phyloP scores from a whole-genome alignment of 140 eudicot species.

The Oenanthe javanica region DNA sequence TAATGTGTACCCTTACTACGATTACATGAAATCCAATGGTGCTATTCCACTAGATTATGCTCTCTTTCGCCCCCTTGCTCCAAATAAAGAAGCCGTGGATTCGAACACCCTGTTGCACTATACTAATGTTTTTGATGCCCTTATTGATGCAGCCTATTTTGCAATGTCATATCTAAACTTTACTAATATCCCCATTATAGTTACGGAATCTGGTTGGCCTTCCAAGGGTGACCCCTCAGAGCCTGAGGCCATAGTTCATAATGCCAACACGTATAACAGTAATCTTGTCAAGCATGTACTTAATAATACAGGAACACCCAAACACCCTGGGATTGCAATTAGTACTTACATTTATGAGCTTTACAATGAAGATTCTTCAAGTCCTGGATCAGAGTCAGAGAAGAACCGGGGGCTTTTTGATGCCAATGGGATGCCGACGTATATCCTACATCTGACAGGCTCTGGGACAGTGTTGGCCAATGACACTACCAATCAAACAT shows the following conservation, averaged over 20 bases:
- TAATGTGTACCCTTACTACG: neutral
- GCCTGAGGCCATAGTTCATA: constrained; percentile 65
- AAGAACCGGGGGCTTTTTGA: no score
- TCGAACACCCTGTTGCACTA: constrained; percentile 74
- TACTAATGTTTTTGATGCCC: constrained; percentile 74
- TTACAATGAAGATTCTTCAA: no score
- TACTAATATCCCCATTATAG: constrained; percentile 73
- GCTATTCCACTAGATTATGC: no score
- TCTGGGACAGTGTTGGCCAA: no score
- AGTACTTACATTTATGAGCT: no score
- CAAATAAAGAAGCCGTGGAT: neutral
- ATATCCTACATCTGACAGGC: no score
- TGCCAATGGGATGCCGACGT: no score
- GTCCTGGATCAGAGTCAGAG: no score
- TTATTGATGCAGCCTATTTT: constrained; percentile 84
- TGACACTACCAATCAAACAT: no score
- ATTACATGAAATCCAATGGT: no score
- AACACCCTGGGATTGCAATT: constrained; percentile 61
- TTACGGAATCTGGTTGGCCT: constrained; percentile 92
- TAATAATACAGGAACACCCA: constrained; percentile 78
- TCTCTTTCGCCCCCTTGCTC: no score
- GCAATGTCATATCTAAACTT: constrained; percentile 73
- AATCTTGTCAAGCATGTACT: constrained; percentile 47
- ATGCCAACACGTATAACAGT: constrained; percentile 84
- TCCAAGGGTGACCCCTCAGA: constrained; percentile 70